Evolutionary conservation across 176 grass and related monocot species (phyloP).

Genomic region (Carex littledalei): DNA sequence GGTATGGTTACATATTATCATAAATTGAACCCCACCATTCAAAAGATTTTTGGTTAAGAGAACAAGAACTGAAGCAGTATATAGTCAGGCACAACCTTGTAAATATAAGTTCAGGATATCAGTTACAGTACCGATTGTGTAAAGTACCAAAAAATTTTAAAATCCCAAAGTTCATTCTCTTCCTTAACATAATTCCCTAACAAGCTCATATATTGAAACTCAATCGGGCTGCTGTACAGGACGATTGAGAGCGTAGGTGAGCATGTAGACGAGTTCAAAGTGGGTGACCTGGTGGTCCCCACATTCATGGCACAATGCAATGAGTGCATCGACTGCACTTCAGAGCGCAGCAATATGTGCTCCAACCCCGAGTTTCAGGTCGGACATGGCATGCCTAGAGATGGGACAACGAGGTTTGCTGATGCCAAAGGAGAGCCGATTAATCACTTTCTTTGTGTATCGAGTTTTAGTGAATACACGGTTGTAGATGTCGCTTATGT

Average conservation of each 20-base stretch:
- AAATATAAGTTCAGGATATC: not conserved
- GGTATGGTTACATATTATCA: not conserved
- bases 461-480: constrained; percentile 83
- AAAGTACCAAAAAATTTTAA: not conserved
- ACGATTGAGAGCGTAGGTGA: constrained; percentile 80
- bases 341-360: constrained; percentile 47
- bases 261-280: constrained; percentile 34
- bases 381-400: constrained; percentile 50
- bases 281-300: constrained; percentile 53
- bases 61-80: not conserved
- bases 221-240: not conserved
- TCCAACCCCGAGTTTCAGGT: constrained; percentile 14
- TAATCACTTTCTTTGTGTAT: constrained; percentile 37
- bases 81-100: not conserved
- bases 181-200: not conserved
- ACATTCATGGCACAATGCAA: constrained; percentile 59
- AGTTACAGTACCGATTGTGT: not conserved
- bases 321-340: constrained; percentile 40
- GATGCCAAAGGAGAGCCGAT: constrained; percentile 39
- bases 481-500: constrained; percentile 60
- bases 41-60: not conserved
- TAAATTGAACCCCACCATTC: not conserved
- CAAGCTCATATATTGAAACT: not conserved
- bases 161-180: not conserved
- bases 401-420: constrained; percentile 48